Percentiles rank a stretch among this genome's conserved stretches.
Evolutionary conservation across 257 asterid species (phyloP).

Genomic region (Jacaranda mimosifolia): DNA sequence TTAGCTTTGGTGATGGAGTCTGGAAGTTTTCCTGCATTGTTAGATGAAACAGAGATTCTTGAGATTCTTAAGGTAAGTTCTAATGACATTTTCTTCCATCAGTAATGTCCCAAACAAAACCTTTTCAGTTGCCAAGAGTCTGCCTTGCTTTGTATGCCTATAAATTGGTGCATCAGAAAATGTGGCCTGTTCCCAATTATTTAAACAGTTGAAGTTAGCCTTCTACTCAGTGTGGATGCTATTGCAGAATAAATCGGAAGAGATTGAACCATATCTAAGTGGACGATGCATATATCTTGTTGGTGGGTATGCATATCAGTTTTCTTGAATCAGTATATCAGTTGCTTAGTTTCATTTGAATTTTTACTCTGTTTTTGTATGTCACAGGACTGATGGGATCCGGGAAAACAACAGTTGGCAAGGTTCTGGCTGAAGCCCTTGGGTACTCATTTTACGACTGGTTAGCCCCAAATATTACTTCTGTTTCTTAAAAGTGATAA

Average conservation of each 20-base stretch:
- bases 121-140: neutral
- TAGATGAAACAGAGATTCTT: conserved; percentile 60
- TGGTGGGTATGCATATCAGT: conserved; percentile 63
- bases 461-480: conserved; percentile 52
- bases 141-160: conserved; percentile 20
- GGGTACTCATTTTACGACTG: conserved; percentile 89
- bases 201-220: conserved; percentile 29
- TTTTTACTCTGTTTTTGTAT: conserved; percentile 19
- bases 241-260: conserved; percentile 79
- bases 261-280: conserved; percentile 64
- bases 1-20: conserved; percentile 68
- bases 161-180: conserved; percentile 2
- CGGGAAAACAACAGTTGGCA: conserved; percentile 95
- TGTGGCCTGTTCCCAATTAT: conserved; percentile 20
- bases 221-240: conserved; percentile 38
- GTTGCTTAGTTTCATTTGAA: conserved; percentile 7
- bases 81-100: neutral
- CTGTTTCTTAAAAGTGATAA: conserved; percentile 25
- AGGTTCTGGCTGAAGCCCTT: conserved; percentile 79
- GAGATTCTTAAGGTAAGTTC: conserved; percentile 61
- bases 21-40: conserved; percentile 46
- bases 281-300: conserved; percentile 88
- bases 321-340: conserved; percentile 11
- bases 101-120: neutral
- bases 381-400: conserved; percentile 96